Evolutionary conservation across 441 rosid species (phyloP), one percentile per base, ranked within the genome.

Genomic region (Arabidopsis hybrid): DNA sequence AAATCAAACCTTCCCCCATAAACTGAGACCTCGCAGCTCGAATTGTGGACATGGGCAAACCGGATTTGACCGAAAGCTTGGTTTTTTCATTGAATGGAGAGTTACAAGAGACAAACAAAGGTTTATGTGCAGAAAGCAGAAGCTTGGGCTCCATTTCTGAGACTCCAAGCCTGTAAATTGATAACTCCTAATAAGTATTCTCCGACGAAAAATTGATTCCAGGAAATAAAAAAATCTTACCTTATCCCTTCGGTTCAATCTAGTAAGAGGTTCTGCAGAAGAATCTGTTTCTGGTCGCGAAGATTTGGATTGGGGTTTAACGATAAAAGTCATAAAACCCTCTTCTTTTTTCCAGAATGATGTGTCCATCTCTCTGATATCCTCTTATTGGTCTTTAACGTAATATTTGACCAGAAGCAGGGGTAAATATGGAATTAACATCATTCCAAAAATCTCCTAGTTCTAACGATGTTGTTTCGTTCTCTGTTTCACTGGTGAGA

Each of bases 141-240:
- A 83, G 79, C 67, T 74, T 85, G 18, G 83, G 80, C 61, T 88
- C 96, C 97, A 91, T 89, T n/a, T 5, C 10, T 67, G 58, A 60
- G 45, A 62, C 72, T 74, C 66, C 12, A 60, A 73, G 52, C 79
- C 78, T 70, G 76, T 10, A 16, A 65, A 63, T 47, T 71, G 47
- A 76, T 21, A 69, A 66, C 16, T 38, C 36, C 13, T 0, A 4
- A 31, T 31, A 31, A 51, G 17, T 58, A n/a, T 47, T 57, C 26
- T 5, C 38, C 3, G 4, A 57, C 3, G 31, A 35, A 32, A 8
- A 10, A 2, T 40, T 14, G 11, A 66, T 0, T 60, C 31, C 32
- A 64, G 36, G 10, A 11, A 31, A 1, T 4, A 4, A 53, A 57
- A n/a, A 63, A 29, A 8, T 12, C 47, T 72, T 49, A 79, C 79